Conservation (phyloP, 148 eudicot species). For the Silene conica region DNA sequence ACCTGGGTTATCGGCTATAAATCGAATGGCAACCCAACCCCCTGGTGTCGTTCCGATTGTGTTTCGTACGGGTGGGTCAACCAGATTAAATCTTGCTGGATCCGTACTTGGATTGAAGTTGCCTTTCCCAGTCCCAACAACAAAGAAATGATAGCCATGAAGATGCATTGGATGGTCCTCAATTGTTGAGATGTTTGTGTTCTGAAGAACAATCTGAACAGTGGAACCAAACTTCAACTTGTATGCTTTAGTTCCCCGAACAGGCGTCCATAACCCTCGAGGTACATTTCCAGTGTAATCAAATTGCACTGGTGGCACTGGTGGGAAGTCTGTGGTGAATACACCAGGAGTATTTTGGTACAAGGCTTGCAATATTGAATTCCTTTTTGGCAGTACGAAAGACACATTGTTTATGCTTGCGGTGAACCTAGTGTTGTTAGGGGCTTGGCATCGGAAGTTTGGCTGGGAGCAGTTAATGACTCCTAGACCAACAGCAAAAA, state of each 20-base stretch:
- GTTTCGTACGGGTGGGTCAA: constrained; percentile 77
- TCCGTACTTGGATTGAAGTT: constrained; percentile 65
- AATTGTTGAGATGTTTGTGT: constrained; percentile 57
- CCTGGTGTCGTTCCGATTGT: constrained; percentile 88
- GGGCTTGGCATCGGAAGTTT: constrained; percentile 66
- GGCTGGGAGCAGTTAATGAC: constrained; percentile 67
- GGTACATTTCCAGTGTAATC: constrained; percentile 87
- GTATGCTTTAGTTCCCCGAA: constrained; percentile 64
- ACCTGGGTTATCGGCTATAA: constrained; percentile 95
- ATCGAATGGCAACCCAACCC: constrained; percentile 93
- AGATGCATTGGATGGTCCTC: constrained; percentile 97
- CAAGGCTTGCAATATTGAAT: constrained; percentile 69
- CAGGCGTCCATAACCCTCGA: constrained; percentile 71
- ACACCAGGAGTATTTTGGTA: constrained; percentile 29
- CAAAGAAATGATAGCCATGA: constrained; percentile 83
- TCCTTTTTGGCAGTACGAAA: constrained; percentile 54
- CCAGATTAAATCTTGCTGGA: constrained; percentile 58
- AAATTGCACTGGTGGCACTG: constrained; percentile 63
- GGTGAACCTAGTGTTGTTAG: constrained; percentile 72
- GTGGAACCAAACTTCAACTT: constrained; percentile 67
- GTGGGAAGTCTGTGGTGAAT: no score
- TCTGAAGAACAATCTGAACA: constrained; percentile 74
- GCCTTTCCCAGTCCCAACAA: constrained; percentile 79
- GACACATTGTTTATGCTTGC: constrained; percentile 27
- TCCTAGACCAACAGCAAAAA: constrained; percentile 78